Evolutionary conservation across 2,329 filamentous ascomycete genomes (phyloP), one percentile per base, ranked within the genome.

Genomic region (Raffaelea ambrosiae): DNA sequence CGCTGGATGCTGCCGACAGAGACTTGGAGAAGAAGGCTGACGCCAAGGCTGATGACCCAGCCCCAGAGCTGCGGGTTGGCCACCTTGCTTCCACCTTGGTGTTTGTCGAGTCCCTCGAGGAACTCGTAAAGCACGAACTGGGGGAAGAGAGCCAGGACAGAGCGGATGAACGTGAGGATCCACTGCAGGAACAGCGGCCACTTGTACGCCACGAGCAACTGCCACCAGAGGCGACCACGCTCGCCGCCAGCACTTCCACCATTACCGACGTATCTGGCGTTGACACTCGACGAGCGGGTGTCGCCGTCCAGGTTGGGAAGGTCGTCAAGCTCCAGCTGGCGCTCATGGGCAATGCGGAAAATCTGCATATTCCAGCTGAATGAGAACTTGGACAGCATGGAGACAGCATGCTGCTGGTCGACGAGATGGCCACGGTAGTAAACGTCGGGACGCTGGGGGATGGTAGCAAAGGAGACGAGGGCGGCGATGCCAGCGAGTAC

Each of bases 101-200:
- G 41, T 23, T 48, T 48, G 47, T 64, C 61, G 18, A 66, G 57
- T 20, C 56, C 56, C 42, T 61, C 58, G n/a, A 66, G 53, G 40
- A 66, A 62, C 49, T 62, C 58, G 53, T 62, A 64, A 11, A 66
- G 56, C 19, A 64, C 59, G 22, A 63, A 59, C 46, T 66, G 62
- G 1, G 63, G 62, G 23, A 64, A 60, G 18, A 65, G 49, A 13
- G 59, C 56, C 35, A 66, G 46, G 2, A 59, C 49, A 9, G 62
- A 57, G 22, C 60, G 57, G 16, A 62, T 38, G 16, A 64, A 48
- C 3, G 62, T 62, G 26, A 64, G 49, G 2, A 48, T 40, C 63
- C 63, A 65, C 44, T 65, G 63, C 44, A 58, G 45, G 3, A 53
- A 46, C n/a, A 66, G 51, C 33, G 63, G 53, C 39, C 50, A 47